These are phyloP conservation scores for Thymus mandschuricus DNA, from an alignment of 257 asterid genomes.

Conservation along the genomic window DNA sequence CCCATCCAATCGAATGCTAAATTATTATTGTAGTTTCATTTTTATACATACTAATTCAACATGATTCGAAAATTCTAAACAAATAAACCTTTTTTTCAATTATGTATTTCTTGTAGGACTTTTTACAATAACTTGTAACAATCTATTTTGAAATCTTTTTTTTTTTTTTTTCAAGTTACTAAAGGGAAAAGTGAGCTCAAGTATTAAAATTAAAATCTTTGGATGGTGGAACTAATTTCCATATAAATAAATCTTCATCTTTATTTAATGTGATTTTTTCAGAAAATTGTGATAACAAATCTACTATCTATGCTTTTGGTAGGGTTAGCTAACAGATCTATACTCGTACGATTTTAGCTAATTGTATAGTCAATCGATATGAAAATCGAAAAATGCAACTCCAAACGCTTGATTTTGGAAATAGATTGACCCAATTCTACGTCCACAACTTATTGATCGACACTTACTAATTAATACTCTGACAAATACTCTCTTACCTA, in stretches of 20 bases:
- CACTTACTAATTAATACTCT: neutral
- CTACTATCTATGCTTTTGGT: conserved; percentile 15
- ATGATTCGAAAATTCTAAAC: too few relatives aligned
- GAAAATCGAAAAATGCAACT: neutral
- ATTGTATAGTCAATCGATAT: neutral
- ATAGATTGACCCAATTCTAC: neutral
- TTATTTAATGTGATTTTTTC: conserved; percentile 10
- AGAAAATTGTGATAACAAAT: neutral
- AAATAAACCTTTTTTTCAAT: too few relatives aligned
- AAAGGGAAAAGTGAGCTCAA: conserved; percentile 22
- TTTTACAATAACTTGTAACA: conserved; percentile 24
- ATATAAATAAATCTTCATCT: neutral
- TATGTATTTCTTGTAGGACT: neutral
- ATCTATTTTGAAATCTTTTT: conserved; percentile 3
- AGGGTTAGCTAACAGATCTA: neutral
- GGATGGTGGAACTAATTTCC: conserved; percentile 20
- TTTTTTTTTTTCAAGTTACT: conserved; percentile 17
- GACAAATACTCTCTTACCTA: too few relatives aligned
- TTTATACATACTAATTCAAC: too few relatives aligned
- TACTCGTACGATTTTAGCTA: neutral
- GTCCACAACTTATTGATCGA: neutral
- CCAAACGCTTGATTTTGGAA: neutral
- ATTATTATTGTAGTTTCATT: too few relatives aligned
- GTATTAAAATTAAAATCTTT: conserved; percentile 12
- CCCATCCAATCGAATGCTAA: too few relatives aligned